Evolutionary conservation across 2,329 filamentous ascomycete species (phyloP).

Genomic region (Microdochium bolleyi): DNA sequence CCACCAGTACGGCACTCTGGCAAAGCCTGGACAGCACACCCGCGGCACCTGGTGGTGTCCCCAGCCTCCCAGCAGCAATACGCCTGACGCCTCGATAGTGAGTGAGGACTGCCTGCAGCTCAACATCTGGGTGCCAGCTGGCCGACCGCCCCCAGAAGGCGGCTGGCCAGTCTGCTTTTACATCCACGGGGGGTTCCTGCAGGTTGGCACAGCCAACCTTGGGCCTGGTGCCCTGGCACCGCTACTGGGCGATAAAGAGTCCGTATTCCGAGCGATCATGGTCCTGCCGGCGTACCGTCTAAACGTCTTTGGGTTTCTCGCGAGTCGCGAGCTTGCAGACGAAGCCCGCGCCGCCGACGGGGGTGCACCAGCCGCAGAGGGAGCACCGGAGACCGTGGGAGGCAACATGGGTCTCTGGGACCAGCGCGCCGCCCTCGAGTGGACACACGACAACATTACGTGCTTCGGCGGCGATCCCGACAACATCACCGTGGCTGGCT

Average conservation of each 20-base stretch:
- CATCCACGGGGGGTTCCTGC: slow-evolving; percentile 50
- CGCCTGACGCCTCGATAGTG: slow-evolving; percentile 18
- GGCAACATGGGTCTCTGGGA: slow-evolving; percentile 51
- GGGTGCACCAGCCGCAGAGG: slow-evolving; percentile 10
- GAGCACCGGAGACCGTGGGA: slow-evolving; percentile 10
- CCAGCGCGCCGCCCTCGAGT: slow-evolving; percentile 45
- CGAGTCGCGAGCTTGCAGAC: slow-evolving; percentile 34
- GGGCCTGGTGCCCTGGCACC: slow-evolving; percentile 26
- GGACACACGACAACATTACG: slow-evolving; percentile 41
- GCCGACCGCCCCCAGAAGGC: slow-evolving; percentile 25
- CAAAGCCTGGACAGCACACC: slow-evolving; percentile 26
- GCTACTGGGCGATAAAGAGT: slow-evolving; percentile 34
- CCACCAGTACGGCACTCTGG: slow-evolving; percentile 35
- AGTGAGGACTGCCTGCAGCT: slow-evolving; percentile 47
- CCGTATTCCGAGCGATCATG: slow-evolving; percentile 37
- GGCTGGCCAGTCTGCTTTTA: slow-evolving; percentile 52
- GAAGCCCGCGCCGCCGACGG: slow-evolving; percentile 25
- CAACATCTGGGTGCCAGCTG: slow-evolving; percentile 46
- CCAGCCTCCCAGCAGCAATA: slow-evolving; percentile 28
- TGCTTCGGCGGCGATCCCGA: slow-evolving; percentile 14
- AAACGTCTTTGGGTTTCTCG: slow-evolving; percentile 48
- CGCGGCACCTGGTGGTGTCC: slow-evolving; percentile 33
- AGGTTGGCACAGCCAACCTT: slow-evolving; percentile 43
- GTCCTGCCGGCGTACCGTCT: slow-evolving; percentile 49
- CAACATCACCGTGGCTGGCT: slow-evolving; percentile 46